Evolutionary conservation across 2,329 filamentous ascomycete species (phyloP).

Genomic region (Penicillium polonicum): DNA sequence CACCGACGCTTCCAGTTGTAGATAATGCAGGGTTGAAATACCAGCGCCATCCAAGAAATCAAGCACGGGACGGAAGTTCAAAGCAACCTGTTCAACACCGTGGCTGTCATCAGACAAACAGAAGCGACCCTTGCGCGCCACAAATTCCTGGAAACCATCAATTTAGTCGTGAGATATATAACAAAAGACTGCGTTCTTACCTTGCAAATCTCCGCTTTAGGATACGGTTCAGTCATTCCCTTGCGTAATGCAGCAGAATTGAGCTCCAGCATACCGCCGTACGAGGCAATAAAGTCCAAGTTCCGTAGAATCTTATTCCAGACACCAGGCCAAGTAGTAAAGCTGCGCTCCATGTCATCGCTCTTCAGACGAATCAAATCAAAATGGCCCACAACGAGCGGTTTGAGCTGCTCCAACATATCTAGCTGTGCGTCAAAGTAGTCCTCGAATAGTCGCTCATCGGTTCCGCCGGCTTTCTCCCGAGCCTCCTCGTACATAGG

Average conservation of each 20-base stretch:
- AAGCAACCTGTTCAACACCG: slow-evolving; percentile 79
- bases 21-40: slow-evolving; percentile 41
- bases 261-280: slow-evolving; percentile 82
- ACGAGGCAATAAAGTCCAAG: slow-evolving; percentile 65
- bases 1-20: slow-evolving; percentile 29
- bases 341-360: slow-evolving; percentile 62
- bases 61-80: slow-evolving; percentile 72
- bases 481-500: slow-evolving; percentile 66
- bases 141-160: slow-evolving; percentile 58
- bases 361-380: slow-evolving; percentile 85
- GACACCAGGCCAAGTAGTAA: slow-evolving; percentile 60
- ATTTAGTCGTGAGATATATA: neutral
- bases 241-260: slow-evolving; percentile 87
- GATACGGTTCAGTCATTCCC: slow-evolving; percentile 88
- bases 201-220: slow-evolving; percentile 72
- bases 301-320: slow-evolving; percentile 77
- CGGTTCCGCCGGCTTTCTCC: slow-evolving; percentile 56
- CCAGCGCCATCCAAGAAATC: slow-evolving; percentile 61
- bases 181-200: slow-evolving; percentile 46
- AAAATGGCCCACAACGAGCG: slow-evolving; percentile 86
- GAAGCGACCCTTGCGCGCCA: slow-evolving; percentile 72
- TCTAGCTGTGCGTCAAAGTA: slow-evolving; percentile 87
- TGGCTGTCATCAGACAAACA: slow-evolving; percentile 96
- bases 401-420: slow-evolving; percentile 72
- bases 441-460: slow-evolving; percentile 71